Conservation (phyloP, 2,329 filamentous ascomycete genomes). For the Alternaria gansuensis region DNA sequence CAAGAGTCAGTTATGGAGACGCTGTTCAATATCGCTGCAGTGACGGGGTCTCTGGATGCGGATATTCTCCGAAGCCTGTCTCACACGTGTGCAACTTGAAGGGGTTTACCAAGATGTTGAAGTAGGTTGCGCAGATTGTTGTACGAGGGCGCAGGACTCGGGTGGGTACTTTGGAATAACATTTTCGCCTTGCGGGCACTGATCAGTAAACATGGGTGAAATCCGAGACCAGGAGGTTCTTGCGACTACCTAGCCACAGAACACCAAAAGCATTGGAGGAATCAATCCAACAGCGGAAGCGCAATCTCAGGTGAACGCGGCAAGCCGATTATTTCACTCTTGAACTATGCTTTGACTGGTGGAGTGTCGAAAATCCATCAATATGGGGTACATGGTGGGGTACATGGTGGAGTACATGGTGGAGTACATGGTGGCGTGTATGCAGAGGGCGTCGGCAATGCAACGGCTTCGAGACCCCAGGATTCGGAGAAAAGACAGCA, state of each 20-base stretch:
- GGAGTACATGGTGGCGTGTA: slow-evolving; percentile 7
- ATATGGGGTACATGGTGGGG: slow-evolving; percentile 11
- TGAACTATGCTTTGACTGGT: slow-evolving; percentile 4
- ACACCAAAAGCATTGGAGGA: neutral
- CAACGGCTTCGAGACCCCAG: slow-evolving; percentile 7
- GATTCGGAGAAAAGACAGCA: slow-evolving; percentile 11
- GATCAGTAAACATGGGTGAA: slow-evolving; percentile 6
- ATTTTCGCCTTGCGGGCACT: slow-evolving; percentile 3
- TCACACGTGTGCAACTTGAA: neutral
- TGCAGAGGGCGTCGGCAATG: slow-evolving; percentile 10
- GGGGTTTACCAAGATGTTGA: neutral
- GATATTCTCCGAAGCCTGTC: slow-evolving; percentile 1
- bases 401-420: slow-evolving; percentile 11
- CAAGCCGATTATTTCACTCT: neutral
- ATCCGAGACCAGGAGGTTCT: neutral
- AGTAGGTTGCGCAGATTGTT: neutral
- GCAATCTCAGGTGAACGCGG: neutral
- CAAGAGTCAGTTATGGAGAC: neutral
- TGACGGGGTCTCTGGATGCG: neutral
- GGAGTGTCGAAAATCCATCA: slow-evolving; percentile 2
- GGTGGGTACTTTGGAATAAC: neutral
- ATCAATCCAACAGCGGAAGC: neutral
- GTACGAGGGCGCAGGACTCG: neutral
- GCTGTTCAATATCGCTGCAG: neutral
- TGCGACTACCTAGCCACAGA: slow-evolving; percentile 1